Percentiles rank a stretch among this genome's conserved stretches.
Conservation (phyloP, 768 basidiomycete species). For the Amanita jacksonii region DNA sequence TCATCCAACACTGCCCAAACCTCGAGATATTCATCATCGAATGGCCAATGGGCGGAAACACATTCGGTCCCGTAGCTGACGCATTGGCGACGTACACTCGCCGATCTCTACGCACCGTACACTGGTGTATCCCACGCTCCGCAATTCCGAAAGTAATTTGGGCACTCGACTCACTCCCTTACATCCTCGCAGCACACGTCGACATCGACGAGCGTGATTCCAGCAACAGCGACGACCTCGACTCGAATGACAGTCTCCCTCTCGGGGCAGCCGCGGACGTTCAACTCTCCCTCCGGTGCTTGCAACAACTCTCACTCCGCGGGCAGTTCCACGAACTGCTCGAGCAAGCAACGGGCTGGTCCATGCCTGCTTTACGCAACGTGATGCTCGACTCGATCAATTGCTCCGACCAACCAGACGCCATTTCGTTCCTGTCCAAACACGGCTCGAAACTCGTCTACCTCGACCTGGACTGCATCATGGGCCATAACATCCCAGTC, state of each 20-base stretch:
- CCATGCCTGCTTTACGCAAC: slow-evolving; percentile 46
- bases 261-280: slow-evolving; percentile 57
- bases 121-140: slow-evolving; percentile 47
- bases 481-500: slow-evolving; percentile 42
- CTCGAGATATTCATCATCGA: slow-evolving; percentile 66
- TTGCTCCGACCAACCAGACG: slow-evolving; percentile 46
- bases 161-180: slow-evolving; percentile 55
- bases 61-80: slow-evolving; percentile 58
- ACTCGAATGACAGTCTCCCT: slow-evolving; percentile 24
- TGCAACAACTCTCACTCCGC: slow-evolving; percentile 54
- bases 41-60: slow-evolving; percentile 47
- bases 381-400: slow-evolving; percentile 47
- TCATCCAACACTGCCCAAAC: slow-evolving; percentile 61
- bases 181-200: slow-evolving; percentile 47
- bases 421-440: slow-evolving; percentile 43
- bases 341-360: slow-evolving; percentile 63
- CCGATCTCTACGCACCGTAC: slow-evolving; percentile 47
- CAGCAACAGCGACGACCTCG: slow-evolving; percentile 25
- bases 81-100: slow-evolving; percentile 43
- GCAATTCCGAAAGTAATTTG: slow-evolving; percentile 60
- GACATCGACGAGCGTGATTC: slow-evolving; percentile 33
- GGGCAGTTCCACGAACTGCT: slow-evolving; percentile 57
- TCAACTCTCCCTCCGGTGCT: slow-evolving; percentile 38
- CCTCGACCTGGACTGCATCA: slow-evolving; percentile 57
- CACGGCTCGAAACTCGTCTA: slow-evolving; percentile 52